Evolutionary conservation across 495 filamentous ascomycete genomes (phyloP).

Genomic region (Mycothermus thermophilus): DNA sequence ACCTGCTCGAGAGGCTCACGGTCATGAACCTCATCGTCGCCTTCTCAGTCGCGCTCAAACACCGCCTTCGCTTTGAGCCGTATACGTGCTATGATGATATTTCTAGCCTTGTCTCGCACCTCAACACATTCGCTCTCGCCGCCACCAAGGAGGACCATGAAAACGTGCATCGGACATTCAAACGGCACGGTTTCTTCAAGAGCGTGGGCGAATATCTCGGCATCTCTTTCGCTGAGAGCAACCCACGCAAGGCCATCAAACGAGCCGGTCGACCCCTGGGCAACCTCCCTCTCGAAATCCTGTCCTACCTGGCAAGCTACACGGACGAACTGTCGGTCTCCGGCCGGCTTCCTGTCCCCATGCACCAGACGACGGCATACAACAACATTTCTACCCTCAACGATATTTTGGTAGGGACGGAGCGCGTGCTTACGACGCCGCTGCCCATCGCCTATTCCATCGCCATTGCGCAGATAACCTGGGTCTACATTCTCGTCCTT

Average conservation of each 20-base stretch:
- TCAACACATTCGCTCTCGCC: slow-evolving; percentile 55
- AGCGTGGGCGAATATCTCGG: slow-evolving; percentile 54
- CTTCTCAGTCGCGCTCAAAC: slow-evolving; percentile 64
- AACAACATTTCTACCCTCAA: slow-evolving; percentile 47
- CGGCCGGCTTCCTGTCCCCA: slow-evolving; percentile 38
- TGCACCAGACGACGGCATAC: slow-evolving; percentile 37
- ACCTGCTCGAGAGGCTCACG: slow-evolving; percentile 58
- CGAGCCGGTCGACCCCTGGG: slow-evolving; percentile 47
- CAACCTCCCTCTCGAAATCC: slow-evolving; percentile 65
- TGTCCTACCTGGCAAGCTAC: slow-evolving; percentile 56
- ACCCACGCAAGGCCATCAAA: slow-evolving; percentile 61
- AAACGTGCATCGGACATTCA: slow-evolving; percentile 21
- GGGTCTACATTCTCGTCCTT: slow-evolving; percentile 70
- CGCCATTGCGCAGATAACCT: slow-evolving; percentile 73
- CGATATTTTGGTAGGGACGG: slow-evolving; percentile 59
- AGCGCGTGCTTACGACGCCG: slow-evolving; percentile 74
- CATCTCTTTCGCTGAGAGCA: slow-evolving; percentile 53
- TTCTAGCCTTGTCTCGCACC: slow-evolving; percentile 40
- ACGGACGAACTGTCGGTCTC: slow-evolving; percentile 41
- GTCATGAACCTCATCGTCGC: slow-evolving; percentile 72
- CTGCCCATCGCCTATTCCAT: slow-evolving; percentile 77
- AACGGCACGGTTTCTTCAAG: slow-evolving; percentile 43
- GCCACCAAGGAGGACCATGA: slow-evolving; percentile 43
- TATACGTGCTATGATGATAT: slow-evolving; percentile 64
- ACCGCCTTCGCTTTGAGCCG: slow-evolving; percentile 79